Base-by-base conservation (phyloP, 805 yeast species). In the Sugiyamaella chiloensis region DNA sequence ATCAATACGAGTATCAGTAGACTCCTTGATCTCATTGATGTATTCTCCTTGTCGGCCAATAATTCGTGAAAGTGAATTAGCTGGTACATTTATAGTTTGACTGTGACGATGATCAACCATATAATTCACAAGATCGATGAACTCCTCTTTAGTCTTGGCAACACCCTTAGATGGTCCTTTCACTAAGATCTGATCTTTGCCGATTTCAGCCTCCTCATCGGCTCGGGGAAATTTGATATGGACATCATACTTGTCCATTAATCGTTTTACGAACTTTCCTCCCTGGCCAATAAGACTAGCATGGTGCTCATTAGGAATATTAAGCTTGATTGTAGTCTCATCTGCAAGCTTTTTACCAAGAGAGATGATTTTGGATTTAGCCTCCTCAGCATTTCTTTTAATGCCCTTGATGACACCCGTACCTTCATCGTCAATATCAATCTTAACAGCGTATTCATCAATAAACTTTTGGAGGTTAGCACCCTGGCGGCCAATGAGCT, bases 121-220 rank as follows among this genome's bases (percentile, higher is more conserved):
- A 65, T 84, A 93, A 56, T 85, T 83, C 56, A 87, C 73, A 53
- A 95, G 75, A 48, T 89, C 96, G 57, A 77, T 75, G 61, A 95
- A 70, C 71, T 90, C 97, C 53, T 83, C 90, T 63, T 80, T 80
- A 27, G 95, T 95, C 63, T 82, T 81, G 27, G 79, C 74, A 27
- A 86, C 98, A 57, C 91, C 93, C 67, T 83, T 84, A 21, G 97
- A 86, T 42, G 97, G 95, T 47, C 97, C 97, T 60, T 82, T 81
- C 50, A 91, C 76, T 35, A 77, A 72, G 35, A 85, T 81, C 57
- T 86, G 93, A 60, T 80, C 76, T 58, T 73, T 39, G 54, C 52
- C 44, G 37, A 44, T 50, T 27, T 56, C 44, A 43, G 42, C 40
- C 1, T 45, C 45, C 12, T 41, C 45, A 5, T 72, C 75, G 34